Evolutionary conservation across 257 asterid genomes (phyloP).

Genomic region (Solanum lignicaule): DNA sequence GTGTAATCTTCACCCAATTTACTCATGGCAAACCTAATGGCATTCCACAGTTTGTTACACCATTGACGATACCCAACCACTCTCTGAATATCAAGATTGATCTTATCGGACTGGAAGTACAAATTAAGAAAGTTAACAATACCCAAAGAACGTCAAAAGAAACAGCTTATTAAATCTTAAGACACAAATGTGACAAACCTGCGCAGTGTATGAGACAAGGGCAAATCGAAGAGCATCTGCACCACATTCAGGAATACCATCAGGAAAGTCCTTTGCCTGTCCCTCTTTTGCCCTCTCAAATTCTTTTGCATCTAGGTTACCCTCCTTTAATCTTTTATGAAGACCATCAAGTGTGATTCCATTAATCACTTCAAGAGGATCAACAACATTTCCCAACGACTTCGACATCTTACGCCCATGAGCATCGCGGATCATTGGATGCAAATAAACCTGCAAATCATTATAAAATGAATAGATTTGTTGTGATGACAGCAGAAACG

Average conservation of each 20-base stretch:
- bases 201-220: constrained; percentile 88
- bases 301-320: constrained; percentile 84
- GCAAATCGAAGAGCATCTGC: constrained; percentile 96
- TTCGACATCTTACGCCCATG: constrained; percentile 99
- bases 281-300: constrained; percentile 81
- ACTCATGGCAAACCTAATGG: constrained; percentile 87
- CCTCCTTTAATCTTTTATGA: constrained; percentile 81
- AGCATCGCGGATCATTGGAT: constrained; percentile 95
- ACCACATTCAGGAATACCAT: constrained; percentile 92
- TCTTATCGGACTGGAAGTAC: constrained; percentile 73
- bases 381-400: constrained; percentile 92
- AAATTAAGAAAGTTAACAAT: not conserved
- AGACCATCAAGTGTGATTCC: constrained; percentile 70
- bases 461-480: not conserved
- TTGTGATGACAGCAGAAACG: not conserved
- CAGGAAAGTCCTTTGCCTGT: constrained; percentile 78
- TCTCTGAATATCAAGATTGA: constrained; percentile 86
- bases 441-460: constrained; percentile 68
- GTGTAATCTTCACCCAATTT: constrained; percentile 83
- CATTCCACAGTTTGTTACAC: constrained; percentile 99
- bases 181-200: constrained; percentile 30
- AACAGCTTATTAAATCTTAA: not conserved
- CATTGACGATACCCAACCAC: constrained; percentile 95
- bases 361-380: constrained; percentile 79
- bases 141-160: not conserved